Evolutionary conservation across 2,329 filamentous ascomycete species (phyloP).

Genomic region (Cadophora sp.): DNA sequence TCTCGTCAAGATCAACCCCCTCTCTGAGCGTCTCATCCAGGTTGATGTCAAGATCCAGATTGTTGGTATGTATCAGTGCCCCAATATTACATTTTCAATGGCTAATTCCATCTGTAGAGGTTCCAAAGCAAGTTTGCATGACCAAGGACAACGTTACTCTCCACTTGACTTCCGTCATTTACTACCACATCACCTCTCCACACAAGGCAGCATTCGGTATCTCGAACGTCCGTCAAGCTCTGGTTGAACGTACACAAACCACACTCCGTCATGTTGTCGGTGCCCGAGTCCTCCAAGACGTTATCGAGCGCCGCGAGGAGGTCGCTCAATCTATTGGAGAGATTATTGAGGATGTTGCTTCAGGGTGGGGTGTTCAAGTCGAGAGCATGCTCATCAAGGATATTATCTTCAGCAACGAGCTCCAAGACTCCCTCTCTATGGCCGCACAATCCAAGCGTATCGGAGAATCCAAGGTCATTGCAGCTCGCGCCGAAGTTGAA

Average conservation of each 20-base stretch:
- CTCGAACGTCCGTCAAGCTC: constrained; percentile 91
- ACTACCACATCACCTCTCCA: constrained; percentile 95
- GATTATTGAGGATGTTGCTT: constrained; percentile 95
- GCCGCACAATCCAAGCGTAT: constrained; percentile 98
- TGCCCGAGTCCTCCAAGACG: constrained; percentile 93
- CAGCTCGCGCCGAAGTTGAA: constrained; percentile 95
- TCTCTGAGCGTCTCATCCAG: constrained; percentile 87
- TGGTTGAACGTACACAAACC: constrained; percentile 96
- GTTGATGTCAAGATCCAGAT: constrained; percentile 99
- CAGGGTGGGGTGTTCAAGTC: constrained; percentile 93
- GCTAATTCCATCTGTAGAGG: constrained; percentile 59
- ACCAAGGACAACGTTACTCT: constrained; percentile 99
- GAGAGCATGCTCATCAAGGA: constrained; percentile 99
- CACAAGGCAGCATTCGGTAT: constrained; percentile 99
- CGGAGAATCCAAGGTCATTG: constrained; percentile 98
- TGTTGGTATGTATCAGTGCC: constrained; percentile 58
- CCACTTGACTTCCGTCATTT: constrained; percentile 94
- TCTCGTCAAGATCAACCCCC: constrained; percentile 95
- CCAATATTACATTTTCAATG: not conserved
- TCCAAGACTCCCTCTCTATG: constrained; percentile 97
- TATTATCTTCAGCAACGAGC: constrained; percentile 94
- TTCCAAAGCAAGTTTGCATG: constrained; percentile 97
- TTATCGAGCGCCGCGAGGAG: constrained; percentile 98
- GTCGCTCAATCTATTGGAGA: constrained; percentile 93
- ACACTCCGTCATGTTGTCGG: constrained; percentile 97